These are phyloP conservation scores for Xenosphaeropsis pyriputrescens DNA, from an alignment of 2,329 filamentous ascomycete species.

Conservation along the genomic window DNA sequence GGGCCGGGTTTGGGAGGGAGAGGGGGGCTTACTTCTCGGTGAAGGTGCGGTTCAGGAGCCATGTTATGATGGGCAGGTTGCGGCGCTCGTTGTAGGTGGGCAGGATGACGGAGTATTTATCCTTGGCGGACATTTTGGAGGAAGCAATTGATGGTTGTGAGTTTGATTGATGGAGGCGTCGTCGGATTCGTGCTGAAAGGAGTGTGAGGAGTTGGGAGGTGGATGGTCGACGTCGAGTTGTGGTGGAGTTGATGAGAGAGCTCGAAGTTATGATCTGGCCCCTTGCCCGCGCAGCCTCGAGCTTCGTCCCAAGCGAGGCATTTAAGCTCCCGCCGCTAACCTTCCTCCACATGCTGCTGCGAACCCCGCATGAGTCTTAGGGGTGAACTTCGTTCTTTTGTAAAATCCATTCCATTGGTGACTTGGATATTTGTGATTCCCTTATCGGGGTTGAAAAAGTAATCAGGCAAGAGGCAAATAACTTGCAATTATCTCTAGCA, in stretches of 20 bases:
- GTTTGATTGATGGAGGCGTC: background rate
- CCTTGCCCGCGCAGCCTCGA: background rate
- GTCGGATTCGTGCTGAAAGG: background rate
- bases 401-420: no score
- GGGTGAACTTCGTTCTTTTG: no score
- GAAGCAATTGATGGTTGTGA: background rate
- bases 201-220: background rate
- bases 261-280: background rate
- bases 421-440: no score
- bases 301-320: background rate
- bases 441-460: no score
- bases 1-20: background rate
- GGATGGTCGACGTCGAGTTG: background rate
- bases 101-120: conserved; percentile 95
- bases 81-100: conserved; percentile 97
- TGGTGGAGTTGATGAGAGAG: background rate
- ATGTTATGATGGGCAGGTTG: conserved; percentile 92
- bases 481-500: no score
- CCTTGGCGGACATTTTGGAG: conserved; percentile 24
- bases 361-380: no score
- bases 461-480: no score
- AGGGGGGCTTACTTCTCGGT: conserved; percentile 55
- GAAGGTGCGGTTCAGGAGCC: conserved; percentile 87
- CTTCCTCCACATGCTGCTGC: background rate
- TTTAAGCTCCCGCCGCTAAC: background rate